Percentiles rank a stretch among this genome's conserved stretches.
These are phyloP conservation scores for Ceratobasidium sp. DNA, from an alignment of 1,284 basidiomycete genomes.

Conservation along the genomic window DNA sequence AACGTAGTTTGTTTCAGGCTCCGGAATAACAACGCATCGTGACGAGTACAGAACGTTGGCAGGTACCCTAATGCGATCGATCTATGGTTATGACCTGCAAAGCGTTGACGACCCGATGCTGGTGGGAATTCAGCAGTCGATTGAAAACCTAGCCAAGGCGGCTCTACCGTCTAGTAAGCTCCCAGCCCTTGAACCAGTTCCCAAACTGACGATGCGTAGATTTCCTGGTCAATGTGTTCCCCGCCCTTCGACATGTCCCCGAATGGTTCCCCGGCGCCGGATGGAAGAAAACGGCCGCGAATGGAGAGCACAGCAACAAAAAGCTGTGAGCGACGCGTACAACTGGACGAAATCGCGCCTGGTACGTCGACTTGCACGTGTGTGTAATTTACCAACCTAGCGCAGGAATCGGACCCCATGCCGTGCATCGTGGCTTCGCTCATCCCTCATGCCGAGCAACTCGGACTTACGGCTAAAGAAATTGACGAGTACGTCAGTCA, in stretches of 20 bases:
- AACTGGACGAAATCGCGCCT: background rate
- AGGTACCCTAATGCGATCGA: slow-evolving; percentile 6
- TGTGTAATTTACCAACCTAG: background rate
- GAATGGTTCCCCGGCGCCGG: slow-evolving; percentile 21
- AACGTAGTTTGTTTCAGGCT: background rate
- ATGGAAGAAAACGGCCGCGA: slow-evolving; percentile 16
- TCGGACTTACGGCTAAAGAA: background rate
- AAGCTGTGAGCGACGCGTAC: background rate
- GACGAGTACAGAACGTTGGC: slow-evolving; percentile 5
- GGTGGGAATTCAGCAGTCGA: background rate
- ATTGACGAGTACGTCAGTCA: slow-evolving; percentile 15
- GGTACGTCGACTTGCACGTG: background rate
- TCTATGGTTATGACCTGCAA: slow-evolving; percentile 4
- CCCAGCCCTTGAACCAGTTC: background rate
- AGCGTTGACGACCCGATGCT: slow-evolving; percentile 3
- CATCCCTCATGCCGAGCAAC: background rate
- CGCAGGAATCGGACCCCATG: background rate
- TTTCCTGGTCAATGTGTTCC: slow-evolving; percentile 23
- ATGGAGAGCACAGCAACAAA: slow-evolving; percentile 10
- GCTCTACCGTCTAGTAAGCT: slow-evolving; percentile 8
- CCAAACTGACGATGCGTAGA: background rate
- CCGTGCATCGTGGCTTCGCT: background rate
- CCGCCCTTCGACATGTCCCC: slow-evolving; percentile 8
- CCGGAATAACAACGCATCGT: background rate
- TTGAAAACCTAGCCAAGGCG: background rate